Percentiles rank a stretch among this genome's conserved stretches.
These are phyloP conservation scores for Knufia petricola DNA, from an alignment of 2,329 filamentous ascomycete species.

Conservation along the genomic window DNA sequence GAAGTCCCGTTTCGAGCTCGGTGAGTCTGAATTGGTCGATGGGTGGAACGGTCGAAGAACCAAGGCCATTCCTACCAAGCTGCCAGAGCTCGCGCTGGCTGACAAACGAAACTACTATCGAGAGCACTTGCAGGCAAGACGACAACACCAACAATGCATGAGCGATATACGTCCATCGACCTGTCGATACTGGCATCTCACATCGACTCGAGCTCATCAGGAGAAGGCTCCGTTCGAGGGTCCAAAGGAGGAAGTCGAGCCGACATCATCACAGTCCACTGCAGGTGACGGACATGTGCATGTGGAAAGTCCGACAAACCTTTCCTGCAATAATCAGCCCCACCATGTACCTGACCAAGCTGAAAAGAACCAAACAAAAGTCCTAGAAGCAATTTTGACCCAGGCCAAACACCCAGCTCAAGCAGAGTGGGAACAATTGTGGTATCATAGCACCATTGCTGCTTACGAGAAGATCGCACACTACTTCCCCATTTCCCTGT, in stretches of 20 bases:
- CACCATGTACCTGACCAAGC: neutral
- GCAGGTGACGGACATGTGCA: constrained; percentile 5
- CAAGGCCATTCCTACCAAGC: neutral
- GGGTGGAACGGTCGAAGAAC: neutral
- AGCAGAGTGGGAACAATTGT: neutral
- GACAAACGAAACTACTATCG: neutral
- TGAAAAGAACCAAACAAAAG: neutral
- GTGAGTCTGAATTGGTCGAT: neutral
- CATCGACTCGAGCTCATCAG: neutral
- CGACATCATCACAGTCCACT: neutral
- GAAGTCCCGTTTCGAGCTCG: neutral
- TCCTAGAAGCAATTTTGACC: neutral
- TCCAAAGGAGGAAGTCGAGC: neutral
- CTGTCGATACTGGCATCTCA: neutral
- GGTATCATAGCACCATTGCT: neutral
- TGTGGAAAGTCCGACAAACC: constrained; percentile 1
- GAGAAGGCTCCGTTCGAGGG: neutral
- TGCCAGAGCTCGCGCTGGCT: neutral
- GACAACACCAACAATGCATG: neutral
- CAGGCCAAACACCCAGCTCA: neutral
- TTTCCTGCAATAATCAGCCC: neutral
- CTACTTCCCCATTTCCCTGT: neutral
- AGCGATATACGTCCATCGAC: too few relatives aligned
- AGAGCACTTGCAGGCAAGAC: neutral
- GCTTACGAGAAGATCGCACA: neutral